phyloP scores from a whole-genome alignment of 2,329 filamentous ascomycete species.

The Penicillium sp. region DNA sequence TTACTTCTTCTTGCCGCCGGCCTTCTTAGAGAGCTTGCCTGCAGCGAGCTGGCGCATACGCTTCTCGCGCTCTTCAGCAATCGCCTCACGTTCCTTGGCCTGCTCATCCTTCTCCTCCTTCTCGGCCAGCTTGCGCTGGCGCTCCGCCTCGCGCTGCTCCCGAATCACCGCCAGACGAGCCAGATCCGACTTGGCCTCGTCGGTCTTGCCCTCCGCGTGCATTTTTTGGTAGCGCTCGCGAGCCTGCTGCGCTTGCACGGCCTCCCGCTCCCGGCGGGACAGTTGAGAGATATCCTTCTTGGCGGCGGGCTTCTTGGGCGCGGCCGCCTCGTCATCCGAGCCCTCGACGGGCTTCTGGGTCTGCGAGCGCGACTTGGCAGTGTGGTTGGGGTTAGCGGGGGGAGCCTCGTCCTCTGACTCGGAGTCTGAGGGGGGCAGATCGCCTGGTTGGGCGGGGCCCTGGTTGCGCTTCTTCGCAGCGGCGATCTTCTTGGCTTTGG shows the following conservation, averaged over 20 bases:
- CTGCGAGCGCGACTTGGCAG: constrained; percentile 67
- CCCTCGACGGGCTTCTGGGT: constrained; percentile 65
- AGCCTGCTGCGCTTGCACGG: constrained; percentile 80
- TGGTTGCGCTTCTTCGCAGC: constrained; percentile 76
- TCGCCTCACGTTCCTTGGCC: constrained; percentile 39
- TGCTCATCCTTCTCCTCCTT: constrained; percentile 54
- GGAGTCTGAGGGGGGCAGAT: constrained; percentile 75
- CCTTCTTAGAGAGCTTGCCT: constrained; percentile 35
- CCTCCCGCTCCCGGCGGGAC: constrained; percentile 71
- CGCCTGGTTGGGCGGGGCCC: constrained; percentile 75
- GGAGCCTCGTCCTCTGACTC: constrained; percentile 46
- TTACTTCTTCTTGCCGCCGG: constrained; percentile 35
- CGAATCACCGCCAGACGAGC: constrained; percentile 79
- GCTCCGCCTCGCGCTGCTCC: constrained; percentile 82
- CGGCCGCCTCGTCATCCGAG: constrained; percentile 50
- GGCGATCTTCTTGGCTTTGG: constrained; percentile 88
- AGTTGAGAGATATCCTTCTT: constrained; percentile 57
- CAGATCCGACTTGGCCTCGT: constrained; percentile 87
- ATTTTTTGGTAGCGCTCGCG: constrained; percentile 90
- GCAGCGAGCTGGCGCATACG: constrained; percentile 43
- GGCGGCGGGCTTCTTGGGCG: constrained; percentile 38
- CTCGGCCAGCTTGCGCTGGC: constrained; percentile 78
- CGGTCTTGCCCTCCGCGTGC: constrained; percentile 93
- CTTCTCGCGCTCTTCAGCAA: constrained; percentile 38
- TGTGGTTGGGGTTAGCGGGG: constrained; percentile 89